Base-by-base conservation (phyloP, 768 basidiomycete species). In the Lyophyllum decastes region DNA sequence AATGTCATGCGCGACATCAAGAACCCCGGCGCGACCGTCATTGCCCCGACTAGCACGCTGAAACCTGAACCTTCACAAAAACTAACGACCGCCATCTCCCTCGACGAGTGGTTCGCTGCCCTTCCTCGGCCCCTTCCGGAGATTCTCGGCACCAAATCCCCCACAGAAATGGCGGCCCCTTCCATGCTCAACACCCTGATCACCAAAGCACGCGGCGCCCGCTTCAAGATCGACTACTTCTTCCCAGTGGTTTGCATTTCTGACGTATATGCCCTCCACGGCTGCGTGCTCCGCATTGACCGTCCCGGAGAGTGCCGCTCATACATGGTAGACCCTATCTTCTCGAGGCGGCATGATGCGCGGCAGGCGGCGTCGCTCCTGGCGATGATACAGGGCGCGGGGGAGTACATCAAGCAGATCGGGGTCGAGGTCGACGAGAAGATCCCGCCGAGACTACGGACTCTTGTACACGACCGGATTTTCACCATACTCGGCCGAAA, bases 101-200 rank as follows among this genome's bases (percentile, higher is more conserved):
- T 90, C 0, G 85, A 86, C 58, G 69, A 70, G 1, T 90, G 85
- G 68, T 87, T 81, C 63, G 86, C 87, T n/a, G 68, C 81, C 14
- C 79, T 91, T 45, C 87, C 88, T 1, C 77, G 78, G 45, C 89
- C 87, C 1, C 81, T 89, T 51, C 82, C 85, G 0, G 84, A 87
- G 57, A 64, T 73, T 11, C 74, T 87, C 10, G 77, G 75, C 1
- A 73, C 76, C 14, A 77, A 76, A 60, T 67, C 75, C 2, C 80
- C 79, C 7, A 58, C 69, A 0, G 81, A 86, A 55, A 78, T 87
- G 54, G 84, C 86, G 50, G 81, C 81, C 0, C 74, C 82, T 1
- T 77, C 72, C 0, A 84, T 80, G 77, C 59, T 90, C 35, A 84
- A 86, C 58, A 72, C 66, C 7, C 68, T 77, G 14, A 63, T 86